These are phyloP conservation scores for Aspergillus diversus DNA, from an alignment of 495 filamentous ascomycete species.

Conservation along the genomic window DNA sequence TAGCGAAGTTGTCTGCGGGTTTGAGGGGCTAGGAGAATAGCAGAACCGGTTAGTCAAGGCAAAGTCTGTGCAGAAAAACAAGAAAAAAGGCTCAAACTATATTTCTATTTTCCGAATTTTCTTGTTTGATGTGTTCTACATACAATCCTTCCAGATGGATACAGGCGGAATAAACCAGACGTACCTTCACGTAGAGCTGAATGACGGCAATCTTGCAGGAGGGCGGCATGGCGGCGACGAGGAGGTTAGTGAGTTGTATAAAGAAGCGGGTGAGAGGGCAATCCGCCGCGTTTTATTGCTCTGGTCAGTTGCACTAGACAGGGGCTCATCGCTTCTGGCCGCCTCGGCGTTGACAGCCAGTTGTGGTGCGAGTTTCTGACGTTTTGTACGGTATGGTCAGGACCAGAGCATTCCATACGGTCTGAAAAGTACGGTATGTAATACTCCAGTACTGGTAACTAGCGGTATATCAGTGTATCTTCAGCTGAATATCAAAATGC, in stretches of 20 bases:
- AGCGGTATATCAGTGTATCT: not conserved
- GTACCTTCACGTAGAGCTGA: constrained; percentile 11
- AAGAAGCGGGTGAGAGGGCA: not conserved
- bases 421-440: not conserved
- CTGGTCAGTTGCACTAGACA: too few species aligned
- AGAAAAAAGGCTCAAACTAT: not conserved
- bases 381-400: not conserved
- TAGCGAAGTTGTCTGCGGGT: constrained; percentile 13
- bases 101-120: not conserved
- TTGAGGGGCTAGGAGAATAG: not conserved
- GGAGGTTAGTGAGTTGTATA: not conserved
- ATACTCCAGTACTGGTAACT: not conserved
- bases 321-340: not conserved
- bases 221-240: not conserved
- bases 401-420: not conserved
- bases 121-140: not conserved
- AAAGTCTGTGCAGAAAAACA: not conserved
- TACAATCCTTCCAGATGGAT: not conserved
- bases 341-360: not conserved
- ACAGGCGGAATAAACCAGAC: not conserved
- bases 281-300: not conserved
- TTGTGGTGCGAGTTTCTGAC: not conserved
- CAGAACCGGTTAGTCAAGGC: not conserved
- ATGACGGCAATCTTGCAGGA: constrained; percentile 14
- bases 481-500: not conserved